Evolutionary conservation across 441 rosid genomes (phyloP).

Genomic region (Flueggea neowawraea): DNA sequence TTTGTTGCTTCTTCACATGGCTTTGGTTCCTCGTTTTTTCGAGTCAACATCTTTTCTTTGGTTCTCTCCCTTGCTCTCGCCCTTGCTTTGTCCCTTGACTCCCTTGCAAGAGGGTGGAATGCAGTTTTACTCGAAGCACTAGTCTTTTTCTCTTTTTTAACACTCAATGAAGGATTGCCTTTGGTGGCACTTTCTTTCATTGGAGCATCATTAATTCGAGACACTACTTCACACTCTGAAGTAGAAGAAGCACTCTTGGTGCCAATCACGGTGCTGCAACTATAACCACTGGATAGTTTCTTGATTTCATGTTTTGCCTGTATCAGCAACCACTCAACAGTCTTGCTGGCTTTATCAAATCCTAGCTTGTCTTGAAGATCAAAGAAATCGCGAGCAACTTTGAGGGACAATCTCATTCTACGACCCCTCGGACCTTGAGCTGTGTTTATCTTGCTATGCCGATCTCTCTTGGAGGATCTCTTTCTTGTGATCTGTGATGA

Average conservation of each 20-base stretch:
- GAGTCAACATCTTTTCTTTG: conserved; percentile 27
- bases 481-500: conserved; percentile 22
- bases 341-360: conserved; percentile 82
- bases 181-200: conserved; percentile 8
- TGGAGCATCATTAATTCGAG: conserved; percentile 17
- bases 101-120: conserved; percentile 39
- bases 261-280: conserved; percentile 13
- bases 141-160: conserved; percentile 27
- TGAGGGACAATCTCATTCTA: conserved; percentile 85
- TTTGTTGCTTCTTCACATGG: conserved; percentile 9
- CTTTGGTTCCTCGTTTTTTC: conserved; percentile 24
- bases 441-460: conserved; percentile 89
- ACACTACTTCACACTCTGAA: conserved; percentile 37
- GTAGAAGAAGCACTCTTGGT: conserved; percentile 36
- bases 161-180: conserved; percentile 7
- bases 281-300: conserved; percentile 26
- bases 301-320: conserved; percentile 58
- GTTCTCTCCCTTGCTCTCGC: conserved; percentile 85
- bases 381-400: conserved; percentile 74
- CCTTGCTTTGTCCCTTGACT: conserved; percentile 67
- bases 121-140: conserved; percentile 31
- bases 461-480: conserved; percentile 57
- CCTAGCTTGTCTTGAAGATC: conserved; percentile 85
- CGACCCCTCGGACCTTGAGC: conserved; percentile 87
- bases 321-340: conserved; percentile 84